Evolutionary conservation across 129 eudicot species (phyloP).

Genomic region (Lactuca sativa): DNA sequence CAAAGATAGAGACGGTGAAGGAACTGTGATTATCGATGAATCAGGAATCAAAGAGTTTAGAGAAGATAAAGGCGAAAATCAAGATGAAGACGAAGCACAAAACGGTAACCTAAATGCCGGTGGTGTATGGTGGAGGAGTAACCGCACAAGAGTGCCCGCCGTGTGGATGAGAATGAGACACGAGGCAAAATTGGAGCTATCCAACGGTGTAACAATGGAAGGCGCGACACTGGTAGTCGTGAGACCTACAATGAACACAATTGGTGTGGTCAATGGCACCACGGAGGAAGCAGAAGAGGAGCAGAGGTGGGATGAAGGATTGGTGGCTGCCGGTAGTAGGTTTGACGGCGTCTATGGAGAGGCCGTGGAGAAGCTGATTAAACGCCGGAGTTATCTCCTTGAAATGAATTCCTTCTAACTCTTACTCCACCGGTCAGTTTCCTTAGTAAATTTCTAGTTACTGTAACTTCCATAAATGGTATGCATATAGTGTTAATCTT

Average conservation of each 20-base stretch:
- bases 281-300: constrained; percentile 30
- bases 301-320: constrained; percentile 39
- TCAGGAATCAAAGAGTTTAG: constrained; percentile 42
- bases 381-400: constrained; percentile 51
- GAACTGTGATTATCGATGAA: constrained; percentile 41
- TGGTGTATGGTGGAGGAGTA: constrained; percentile 61
- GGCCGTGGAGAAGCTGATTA: constrained; percentile 54
- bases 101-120: constrained; percentile 11
- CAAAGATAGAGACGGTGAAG: constrained; percentile 50
- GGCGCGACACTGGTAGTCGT: constrained; percentile 68
- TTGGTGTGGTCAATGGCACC: constrained; percentile 11
- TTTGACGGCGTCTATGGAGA: constrained; percentile 56
- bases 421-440: constrained; percentile 16
- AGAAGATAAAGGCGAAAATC: constrained; percentile 24
- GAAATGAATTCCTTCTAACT: constrained; percentile 59
- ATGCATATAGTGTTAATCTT: constrained; percentile 11
- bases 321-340: constrained; percentile 33
- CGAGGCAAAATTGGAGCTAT: constrained; percentile 45
- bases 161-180: constrained; percentile 72
- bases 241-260: constrained; percentile 32
- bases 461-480: constrained; percentile 1
- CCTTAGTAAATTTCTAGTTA: constrained; percentile 8
- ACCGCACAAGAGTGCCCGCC: constrained; percentile 61
- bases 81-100: constrained; percentile 22
- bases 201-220: constrained; percentile 50